phyloP scores from a whole-genome alignment of 139 green algal species.

The Asterochloris sp. region DNA sequence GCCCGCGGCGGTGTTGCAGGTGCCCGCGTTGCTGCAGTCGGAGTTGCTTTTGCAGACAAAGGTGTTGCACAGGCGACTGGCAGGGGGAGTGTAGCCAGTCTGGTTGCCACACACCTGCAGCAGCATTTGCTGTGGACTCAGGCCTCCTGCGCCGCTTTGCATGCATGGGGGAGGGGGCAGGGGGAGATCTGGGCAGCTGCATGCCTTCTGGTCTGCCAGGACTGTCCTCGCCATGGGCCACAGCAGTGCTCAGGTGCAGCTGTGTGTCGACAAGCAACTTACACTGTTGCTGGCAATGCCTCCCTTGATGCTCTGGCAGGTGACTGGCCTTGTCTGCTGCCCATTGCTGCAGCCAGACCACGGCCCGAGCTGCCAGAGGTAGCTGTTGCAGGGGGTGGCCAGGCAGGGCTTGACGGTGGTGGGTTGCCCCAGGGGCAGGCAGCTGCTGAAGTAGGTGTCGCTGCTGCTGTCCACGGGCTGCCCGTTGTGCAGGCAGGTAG shows the following conservation, averaged over 20 bases:
- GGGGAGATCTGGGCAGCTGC: no score
- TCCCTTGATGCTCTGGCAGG: constrained; percentile 11
- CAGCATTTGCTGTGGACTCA: not conserved
- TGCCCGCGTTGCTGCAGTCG: constrained; percentile 17
- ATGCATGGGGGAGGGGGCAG: no score
- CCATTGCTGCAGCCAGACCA: constrained; percentile 10
- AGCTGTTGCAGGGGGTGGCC: not conserved
- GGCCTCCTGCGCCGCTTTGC: no score
- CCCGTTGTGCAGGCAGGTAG: constrained; percentile 14
- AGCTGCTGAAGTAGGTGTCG: not conserved
- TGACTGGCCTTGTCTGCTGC: constrained; percentile 8
- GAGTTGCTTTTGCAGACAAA: constrained; percentile 11
- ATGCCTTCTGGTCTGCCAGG: no score
- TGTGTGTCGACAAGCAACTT: no score
- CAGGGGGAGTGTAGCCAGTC: constrained; percentile 1
- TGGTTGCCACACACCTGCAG: constrained; percentile 16
- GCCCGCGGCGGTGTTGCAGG: constrained; percentile 12
- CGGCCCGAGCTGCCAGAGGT: constrained; percentile 4
- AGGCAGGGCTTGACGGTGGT: not conserved
- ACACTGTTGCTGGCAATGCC: not conserved
- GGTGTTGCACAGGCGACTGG: constrained; percentile 12
- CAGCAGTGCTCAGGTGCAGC: not conserved
- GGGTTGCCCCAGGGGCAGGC: constrained; percentile 1
- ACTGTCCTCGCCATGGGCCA: no score
- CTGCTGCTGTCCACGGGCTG: not conserved